Conservation (phyloP, 2,329 filamentous ascomycete genomes). For the Akanthomyces uredinophilus region DNA sequence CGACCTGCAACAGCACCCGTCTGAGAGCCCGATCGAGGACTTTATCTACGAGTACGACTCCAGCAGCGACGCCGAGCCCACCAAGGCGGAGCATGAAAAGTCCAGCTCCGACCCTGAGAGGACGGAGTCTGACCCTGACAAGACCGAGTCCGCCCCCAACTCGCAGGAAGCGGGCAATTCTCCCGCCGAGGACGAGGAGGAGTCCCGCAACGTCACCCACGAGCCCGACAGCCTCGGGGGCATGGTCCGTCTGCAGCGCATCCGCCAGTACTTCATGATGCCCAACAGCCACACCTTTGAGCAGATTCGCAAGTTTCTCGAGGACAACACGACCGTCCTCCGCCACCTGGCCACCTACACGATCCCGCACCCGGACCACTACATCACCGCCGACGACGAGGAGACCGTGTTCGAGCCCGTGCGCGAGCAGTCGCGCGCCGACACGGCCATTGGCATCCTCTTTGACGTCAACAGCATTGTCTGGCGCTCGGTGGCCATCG, state of each 20-base stretch:
- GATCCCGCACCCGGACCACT: background rate
- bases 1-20: too few species aligned
- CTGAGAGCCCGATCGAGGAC: too few species aligned
- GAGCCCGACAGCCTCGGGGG: background rate
- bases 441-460: background rate
- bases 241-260: constrained; percentile 7
- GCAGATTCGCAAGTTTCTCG: constrained; percentile 17
- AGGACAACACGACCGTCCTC: constrained; percentile 20
- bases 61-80: too few species aligned
- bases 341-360: constrained; percentile 17
- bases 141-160: too few species aligned
- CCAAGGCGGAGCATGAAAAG: too few species aligned
- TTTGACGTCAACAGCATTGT: background rate
- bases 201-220: background rate
- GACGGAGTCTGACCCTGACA: too few species aligned
- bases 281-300: constrained; percentile 2
- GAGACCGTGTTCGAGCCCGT: background rate
- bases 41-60: too few species aligned
- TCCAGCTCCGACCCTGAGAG: too few species aligned
- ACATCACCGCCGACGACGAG: background rate
- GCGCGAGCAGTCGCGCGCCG: background rate
- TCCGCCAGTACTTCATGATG: constrained; percentile 17
- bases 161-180: too few species aligned
- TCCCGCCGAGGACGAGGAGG: too few species aligned
- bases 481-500: background rate